Conservation (phyloP, 2,329 filamentous ascomycete species). For the Dactylonectria estremocensis region DNA sequence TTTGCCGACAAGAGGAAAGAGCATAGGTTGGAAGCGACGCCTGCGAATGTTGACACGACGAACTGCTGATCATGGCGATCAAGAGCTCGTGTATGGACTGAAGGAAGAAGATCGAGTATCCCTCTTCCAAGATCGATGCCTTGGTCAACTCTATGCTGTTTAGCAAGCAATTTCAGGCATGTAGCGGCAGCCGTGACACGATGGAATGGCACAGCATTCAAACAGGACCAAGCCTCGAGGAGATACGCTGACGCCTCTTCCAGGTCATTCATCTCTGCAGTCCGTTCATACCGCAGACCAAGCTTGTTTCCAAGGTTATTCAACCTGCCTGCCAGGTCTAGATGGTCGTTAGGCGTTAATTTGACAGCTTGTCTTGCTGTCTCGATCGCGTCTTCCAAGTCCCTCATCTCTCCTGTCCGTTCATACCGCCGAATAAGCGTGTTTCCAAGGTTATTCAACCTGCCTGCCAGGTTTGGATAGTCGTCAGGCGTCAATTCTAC, state of each 20-base stretch:
- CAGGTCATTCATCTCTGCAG: no score
- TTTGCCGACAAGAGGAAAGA: slow-evolving; percentile 8
- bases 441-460: no score
- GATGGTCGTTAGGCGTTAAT: no score
- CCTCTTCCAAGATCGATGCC: slow-evolving; percentile 15
- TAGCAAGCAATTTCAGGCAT: slow-evolving; percentile 19
- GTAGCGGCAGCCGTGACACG: slow-evolving; percentile 24
- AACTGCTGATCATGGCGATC: slow-evolving; percentile 28
- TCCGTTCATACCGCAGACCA: no score
- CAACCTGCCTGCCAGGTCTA: no score
- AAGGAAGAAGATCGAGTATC: slow-evolving; percentile 27
- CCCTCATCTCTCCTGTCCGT: no score
- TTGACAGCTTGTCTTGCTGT: no score
- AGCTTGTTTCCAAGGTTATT: no score
- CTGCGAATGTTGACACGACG: slow-evolving; percentile 28
- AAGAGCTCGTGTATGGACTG: slow-evolving; percentile 22
- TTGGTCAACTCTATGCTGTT: slow-evolving; percentile 8
- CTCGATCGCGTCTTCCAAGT: no score
- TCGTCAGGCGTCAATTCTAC: no score
- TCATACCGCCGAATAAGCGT: no score
- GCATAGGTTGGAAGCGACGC: slow-evolving; percentile 22
- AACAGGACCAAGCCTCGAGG: slow-evolving; percentile 20
- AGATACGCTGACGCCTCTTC: slow-evolving; percentile 6
- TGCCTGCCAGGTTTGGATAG: no score
- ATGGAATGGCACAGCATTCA: slow-evolving; percentile 22